phyloP scores from a whole-genome alignment of 2,329 filamentous ascomycete species.

The Trichoderma endophyticum region DNA sequence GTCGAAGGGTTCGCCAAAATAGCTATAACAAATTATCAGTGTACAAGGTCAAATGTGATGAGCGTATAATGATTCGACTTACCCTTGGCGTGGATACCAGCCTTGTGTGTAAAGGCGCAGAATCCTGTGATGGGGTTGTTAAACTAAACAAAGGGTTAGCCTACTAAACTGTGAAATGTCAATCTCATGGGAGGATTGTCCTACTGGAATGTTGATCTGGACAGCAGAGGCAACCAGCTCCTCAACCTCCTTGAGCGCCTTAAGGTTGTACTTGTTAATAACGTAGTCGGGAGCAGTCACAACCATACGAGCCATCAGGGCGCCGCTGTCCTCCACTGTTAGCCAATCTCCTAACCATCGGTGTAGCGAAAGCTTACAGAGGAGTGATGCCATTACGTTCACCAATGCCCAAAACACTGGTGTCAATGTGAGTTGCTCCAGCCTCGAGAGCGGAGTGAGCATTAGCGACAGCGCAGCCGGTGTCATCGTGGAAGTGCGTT shows the following conservation, averaged over 20 bases:
- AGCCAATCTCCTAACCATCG: too few relatives aligned
- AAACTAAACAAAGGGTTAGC: conserved; percentile 13
- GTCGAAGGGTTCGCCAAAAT: neutral
- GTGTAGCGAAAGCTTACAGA: neutral
- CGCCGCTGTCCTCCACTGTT: conserved; percentile 2
- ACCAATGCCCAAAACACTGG: conserved; percentile 50
- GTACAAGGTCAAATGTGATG: too few relatives aligned
- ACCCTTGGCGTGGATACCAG: conserved; percentile 35
- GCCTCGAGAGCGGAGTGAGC: conserved; percentile 83
- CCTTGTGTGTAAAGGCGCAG: conserved; percentile 22
- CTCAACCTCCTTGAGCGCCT: conserved; percentile 86
- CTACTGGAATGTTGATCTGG: conserved; percentile 23
- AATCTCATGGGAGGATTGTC: too few relatives aligned
- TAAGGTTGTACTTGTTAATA: conserved; percentile 63
- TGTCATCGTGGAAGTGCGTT: neutral
- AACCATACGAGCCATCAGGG: conserved; percentile 36
- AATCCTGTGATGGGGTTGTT: conserved; percentile 28
- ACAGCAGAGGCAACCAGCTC: conserved; percentile 63
- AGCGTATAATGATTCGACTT: too few relatives aligned
- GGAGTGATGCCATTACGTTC: conserved; percentile 39
- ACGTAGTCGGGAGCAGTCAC: conserved; percentile 22
- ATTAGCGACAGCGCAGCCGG: conserved; percentile 66
- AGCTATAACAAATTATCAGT: neutral
- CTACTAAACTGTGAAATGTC: too few relatives aligned
- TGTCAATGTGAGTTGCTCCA: conserved; percentile 75